Conservation (phyloP, 2,329 filamentous ascomycete genomes). For the Aspergillus sp. region DNA sequence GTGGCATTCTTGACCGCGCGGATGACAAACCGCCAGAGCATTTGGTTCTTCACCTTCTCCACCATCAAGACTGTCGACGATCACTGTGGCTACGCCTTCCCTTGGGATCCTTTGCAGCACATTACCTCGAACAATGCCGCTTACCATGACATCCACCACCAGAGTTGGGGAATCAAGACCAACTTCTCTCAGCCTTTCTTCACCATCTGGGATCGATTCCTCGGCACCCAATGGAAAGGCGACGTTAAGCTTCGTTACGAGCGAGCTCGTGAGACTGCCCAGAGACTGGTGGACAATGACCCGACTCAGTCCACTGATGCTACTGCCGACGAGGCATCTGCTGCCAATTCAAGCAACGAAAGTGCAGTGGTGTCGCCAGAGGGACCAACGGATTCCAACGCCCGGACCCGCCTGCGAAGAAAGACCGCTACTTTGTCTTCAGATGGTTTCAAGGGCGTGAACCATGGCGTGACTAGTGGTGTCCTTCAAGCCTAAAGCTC, state of each 20-base stretch:
- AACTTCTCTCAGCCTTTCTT: conserved; percentile 57
- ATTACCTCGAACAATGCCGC: conserved; percentile 91
- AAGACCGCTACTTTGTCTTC: conserved; percentile 27
- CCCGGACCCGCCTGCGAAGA: conserved; percentile 30
- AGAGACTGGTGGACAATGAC: conserved; percentile 49
- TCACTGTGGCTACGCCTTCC: conserved; percentile 93
- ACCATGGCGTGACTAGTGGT: conserved; percentile 35
- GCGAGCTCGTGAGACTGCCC: conserved; percentile 50
- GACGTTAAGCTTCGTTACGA: conserved; percentile 58
- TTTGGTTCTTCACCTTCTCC: conserved; percentile 82
- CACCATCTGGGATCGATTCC: conserved; percentile 83
- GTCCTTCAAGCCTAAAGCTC: conserved; percentile 30
- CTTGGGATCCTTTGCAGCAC: conserved; percentile 89
- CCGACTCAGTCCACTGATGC: conserved; percentile 23
- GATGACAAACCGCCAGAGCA: conserved; percentile 81
- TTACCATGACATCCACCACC: conserved; percentile 98
- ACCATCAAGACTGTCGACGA: conserved; percentile 97
- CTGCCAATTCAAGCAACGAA: conserved; percentile 17
- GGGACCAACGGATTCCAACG: conserved; percentile 15
- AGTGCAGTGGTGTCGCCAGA: conserved; percentile 20
- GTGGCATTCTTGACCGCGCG: conserved; percentile 75
- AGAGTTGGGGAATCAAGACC: conserved; percentile 94
- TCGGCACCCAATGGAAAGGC: conserved; percentile 80
- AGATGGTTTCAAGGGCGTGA: conserved; percentile 30
- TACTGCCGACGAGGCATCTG: conserved; percentile 17